These are phyloP conservation scores for Blastocystis sp. DNA, from an alignment of 352 stramenopile genomes.

Conservation along the genomic window DNA sequence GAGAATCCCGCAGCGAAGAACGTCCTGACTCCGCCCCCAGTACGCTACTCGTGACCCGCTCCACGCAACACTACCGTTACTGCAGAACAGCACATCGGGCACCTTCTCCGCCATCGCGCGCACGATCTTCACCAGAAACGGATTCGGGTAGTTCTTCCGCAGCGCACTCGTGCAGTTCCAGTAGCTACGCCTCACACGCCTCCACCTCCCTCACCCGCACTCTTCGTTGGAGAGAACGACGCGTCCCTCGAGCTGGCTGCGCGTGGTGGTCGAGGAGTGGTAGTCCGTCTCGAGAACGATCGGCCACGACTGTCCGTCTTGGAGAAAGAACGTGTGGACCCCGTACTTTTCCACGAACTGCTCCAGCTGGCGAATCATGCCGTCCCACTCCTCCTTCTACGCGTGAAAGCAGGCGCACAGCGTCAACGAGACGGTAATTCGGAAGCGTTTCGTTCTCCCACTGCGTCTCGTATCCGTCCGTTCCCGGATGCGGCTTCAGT, in stretches of 20 bases:
- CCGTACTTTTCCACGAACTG: conserved; percentile 22
- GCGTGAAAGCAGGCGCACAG: neutral
- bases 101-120: conserved; percentile 26
- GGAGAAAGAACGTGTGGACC: conserved; percentile 37
- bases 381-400: conserved; percentile 56
- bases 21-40: conserved; percentile 44
- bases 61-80: neutral
- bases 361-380: conserved; percentile 18
- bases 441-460: conserved; percentile 50
- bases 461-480: conserved; percentile 65
- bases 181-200: neutral
- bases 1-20: conserved; percentile 27
- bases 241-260: neutral
- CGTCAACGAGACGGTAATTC: conserved; percentile 54
- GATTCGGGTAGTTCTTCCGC: conserved; percentile 39
- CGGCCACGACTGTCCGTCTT: conserved; percentile 55
- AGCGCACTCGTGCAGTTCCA: conserved; percentile 41
- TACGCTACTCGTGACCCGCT: neutral
- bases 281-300: conserved; percentile 60
- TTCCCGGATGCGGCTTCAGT: conserved; percentile 27
- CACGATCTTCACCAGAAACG: conserved; percentile 61
- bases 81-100: conserved; percentile 14
- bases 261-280: neutral
- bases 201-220: conserved; percentile 9
- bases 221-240: conserved; percentile 40